phyloP scores from a whole-genome alignment of 2,329 filamentous ascomycete genomes.

The Stagonosporopsis vannaccii region DNA sequence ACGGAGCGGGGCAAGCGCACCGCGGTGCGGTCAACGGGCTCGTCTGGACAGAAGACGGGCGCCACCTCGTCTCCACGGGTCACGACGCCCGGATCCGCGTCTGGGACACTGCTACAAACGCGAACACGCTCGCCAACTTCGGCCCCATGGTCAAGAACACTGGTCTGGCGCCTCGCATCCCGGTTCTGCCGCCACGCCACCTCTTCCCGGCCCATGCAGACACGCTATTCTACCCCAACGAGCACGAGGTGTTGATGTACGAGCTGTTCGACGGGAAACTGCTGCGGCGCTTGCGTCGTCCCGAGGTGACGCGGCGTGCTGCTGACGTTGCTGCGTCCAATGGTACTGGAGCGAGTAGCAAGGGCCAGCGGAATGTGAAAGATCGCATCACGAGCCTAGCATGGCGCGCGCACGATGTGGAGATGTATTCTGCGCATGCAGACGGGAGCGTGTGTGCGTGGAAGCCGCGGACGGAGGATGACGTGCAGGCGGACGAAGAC shows the following conservation, averaged over 20 bases:
- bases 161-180: conserved; percentile 50
- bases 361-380: conserved; percentile 49
- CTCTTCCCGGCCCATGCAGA: conserved; percentile 66
- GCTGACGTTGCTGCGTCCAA: conserved; percentile 1
- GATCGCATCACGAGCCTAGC: conserved; percentile 73
- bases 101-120: conserved; percentile 81
- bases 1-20: conserved; percentile 66
- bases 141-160: conserved; percentile 80
- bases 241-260: conserved; percentile 76
- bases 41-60: conserved; percentile 82
- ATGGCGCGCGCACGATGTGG: conserved; percentile 75
- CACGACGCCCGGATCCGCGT: conserved; percentile 86
- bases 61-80: conserved; percentile 78
- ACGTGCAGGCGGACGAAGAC: conserved; percentile 52
- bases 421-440: conserved; percentile 82
- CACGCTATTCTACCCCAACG: conserved; percentile 80
- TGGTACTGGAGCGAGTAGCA: conserved; percentile 25
- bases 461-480: conserved; percentile 67
- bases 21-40: conserved; percentile 83
- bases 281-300: conserved; percentile 73
- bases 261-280: conserved; percentile 79
- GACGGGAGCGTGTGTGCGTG: conserved; percentile 86
- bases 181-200: conserved; percentile 65
- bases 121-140: conserved; percentile 88
- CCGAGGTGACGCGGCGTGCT: conserved; percentile 48